Percentiles rank a stretch among this genome's conserved stretches.
phyloP scores from a whole-genome alignment of 1,139 yeast genomes.

The Geotrichum klebahnii region DNA sequence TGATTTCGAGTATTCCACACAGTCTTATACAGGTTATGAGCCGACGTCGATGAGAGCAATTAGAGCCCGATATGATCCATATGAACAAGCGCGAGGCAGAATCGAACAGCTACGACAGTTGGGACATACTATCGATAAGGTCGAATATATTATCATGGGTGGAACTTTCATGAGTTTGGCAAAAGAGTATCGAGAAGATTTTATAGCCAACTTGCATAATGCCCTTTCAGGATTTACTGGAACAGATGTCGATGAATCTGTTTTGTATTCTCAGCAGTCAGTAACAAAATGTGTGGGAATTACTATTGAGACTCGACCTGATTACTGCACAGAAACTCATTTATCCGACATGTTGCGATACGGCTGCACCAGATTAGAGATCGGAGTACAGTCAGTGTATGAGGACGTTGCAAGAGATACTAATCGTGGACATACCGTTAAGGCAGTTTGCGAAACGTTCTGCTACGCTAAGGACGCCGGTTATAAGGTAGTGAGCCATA shows the following conservation, averaged over 20 bases:
- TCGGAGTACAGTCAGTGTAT: constrained; percentile 94
- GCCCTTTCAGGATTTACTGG: constrained; percentile 94
- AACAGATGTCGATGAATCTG: constrained; percentile 83
- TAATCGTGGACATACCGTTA: constrained; percentile 96
- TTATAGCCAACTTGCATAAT: constrained; percentile 85
- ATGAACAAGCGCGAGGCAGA: constrained; percentile 97
- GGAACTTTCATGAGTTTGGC: constrained; percentile 98
- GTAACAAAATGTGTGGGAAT: constrained; percentile 97
- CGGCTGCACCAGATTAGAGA: constrained; percentile 94
- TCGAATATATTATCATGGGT: constrained; percentile 97
- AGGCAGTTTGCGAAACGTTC: constrained; percentile 93
- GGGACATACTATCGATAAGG: constrained; percentile 96
- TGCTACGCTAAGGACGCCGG: constrained; percentile 97
- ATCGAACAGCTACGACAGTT: constrained; percentile 90
- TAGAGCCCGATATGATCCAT: constrained; percentile 95
- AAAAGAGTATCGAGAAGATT: constrained; percentile 79
- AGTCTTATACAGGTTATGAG: constrained; percentile 96
- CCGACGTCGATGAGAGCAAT: constrained; percentile 99
- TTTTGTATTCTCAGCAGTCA: constrained; percentile 85
- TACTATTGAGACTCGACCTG: constrained; percentile 97
- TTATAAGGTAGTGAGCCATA: constrained; percentile 93
- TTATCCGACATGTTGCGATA: constrained; percentile 90
- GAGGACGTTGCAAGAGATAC: constrained; percentile 99
- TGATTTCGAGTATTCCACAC: constrained; percentile 96
- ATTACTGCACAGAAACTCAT: constrained; percentile 95